phyloP scores from a whole-genome alignment of 192 early-diverging fungal species.

The Jimgerdemannia flammicorona region DNA sequence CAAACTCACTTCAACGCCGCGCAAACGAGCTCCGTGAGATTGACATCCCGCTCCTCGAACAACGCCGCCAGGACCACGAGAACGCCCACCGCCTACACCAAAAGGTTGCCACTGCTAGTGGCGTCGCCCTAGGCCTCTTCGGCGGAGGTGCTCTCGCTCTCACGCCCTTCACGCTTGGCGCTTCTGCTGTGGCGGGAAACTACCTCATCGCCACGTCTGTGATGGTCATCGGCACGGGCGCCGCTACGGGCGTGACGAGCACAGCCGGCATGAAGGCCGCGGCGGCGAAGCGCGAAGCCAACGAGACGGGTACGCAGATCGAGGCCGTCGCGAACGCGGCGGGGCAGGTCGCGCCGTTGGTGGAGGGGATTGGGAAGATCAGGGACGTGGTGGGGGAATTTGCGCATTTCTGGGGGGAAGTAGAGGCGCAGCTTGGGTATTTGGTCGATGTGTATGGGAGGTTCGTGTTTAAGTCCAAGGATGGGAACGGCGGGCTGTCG shows the following conservation, averaged over 20 bases:
- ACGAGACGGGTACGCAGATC: not conserved
- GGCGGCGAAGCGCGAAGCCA: not conserved
- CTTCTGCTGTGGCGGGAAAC: not conserved
- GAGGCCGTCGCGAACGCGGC: not conserved
- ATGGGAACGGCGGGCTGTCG: not conserved
- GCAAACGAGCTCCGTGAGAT: not conserved
- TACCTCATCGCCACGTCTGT: not conserved
- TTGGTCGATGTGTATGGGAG: not conserved
- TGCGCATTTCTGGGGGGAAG: not conserved
- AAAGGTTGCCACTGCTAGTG: not conserved
- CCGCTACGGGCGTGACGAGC: not conserved
- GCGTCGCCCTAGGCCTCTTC: not conserved
- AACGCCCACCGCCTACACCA: not conserved
- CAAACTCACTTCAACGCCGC: not conserved
- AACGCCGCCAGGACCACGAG: not conserved
- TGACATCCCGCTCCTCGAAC: not conserved
- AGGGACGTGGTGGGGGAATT: not conserved
- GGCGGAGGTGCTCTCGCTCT: not conserved
- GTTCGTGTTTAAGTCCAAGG: not conserved
- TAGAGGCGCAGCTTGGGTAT: not conserved
- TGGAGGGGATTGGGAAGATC: not conserved
- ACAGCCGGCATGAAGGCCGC: not conserved
- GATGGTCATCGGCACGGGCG: not conserved
- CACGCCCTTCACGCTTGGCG: not conserved
- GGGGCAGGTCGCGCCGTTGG: not conserved